Percentiles rank a stretch among this genome's conserved stretches.
Evolutionary conservation across 1,284 basidiomycete species (phyloP).

Genomic region (Schizophyllum amplum): DNA sequence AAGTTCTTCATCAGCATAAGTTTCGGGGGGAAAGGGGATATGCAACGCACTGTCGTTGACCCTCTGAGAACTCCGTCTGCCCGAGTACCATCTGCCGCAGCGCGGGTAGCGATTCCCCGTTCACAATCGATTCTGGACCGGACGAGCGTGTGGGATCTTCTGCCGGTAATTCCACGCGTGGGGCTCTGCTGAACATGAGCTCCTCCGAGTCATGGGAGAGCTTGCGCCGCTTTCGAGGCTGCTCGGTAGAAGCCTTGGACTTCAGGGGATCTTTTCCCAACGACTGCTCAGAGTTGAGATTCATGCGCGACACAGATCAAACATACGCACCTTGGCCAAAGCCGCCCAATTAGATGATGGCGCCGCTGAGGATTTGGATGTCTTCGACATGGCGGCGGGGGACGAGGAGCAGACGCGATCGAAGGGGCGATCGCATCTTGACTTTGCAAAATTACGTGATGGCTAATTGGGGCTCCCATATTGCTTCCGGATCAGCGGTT

Average conservation of each 20-base stretch:
- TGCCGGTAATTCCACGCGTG: neutral
- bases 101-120: constrained; percentile 38
- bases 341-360: constrained; percentile 46
- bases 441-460: no score
- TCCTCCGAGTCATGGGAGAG: neutral
- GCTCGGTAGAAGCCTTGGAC: neutral
- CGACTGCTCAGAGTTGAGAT: neutral
- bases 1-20: neutral
- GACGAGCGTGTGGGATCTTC: neutral
- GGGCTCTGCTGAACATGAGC: neutral
- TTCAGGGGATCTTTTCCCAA: neutral
- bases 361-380: neutral
- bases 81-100: constrained; percentile 49
- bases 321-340: constrained; percentile 33
- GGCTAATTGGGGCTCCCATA: no score
- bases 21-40: neutral
- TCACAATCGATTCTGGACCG: constrained; percentile 19
- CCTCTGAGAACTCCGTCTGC: constrained; percentile 29
- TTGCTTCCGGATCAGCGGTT: no score
- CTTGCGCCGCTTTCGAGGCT: constrained; percentile 7
- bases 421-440: neutral
- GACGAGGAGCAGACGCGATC: neutral
- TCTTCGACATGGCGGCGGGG: neutral
- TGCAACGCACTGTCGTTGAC: constrained; percentile 39
- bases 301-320: neutral